phyloP scores from a whole-genome alignment of 345 rosid genomes.

The Lepidium sativum region DNA sequence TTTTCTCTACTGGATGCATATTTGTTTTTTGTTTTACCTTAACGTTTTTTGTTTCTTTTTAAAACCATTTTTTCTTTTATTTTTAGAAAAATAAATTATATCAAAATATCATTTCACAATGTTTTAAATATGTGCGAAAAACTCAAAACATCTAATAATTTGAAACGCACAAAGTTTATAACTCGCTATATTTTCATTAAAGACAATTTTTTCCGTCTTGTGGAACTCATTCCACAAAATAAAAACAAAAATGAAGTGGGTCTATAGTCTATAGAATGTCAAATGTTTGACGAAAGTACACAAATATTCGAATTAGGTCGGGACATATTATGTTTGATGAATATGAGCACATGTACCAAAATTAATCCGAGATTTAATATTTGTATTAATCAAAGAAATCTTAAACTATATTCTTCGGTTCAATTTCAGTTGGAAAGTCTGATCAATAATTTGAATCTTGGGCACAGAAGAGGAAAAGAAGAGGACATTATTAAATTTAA shows the following conservation, averaged over 20 bases:
- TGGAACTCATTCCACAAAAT: neutral
- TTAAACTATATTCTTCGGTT: conserved; percentile 23
- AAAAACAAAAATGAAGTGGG: neutral
- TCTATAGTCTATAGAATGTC: conserved; percentile 23
- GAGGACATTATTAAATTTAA: neutral
- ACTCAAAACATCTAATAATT: neutral
- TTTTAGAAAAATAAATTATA: no score
- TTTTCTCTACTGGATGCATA: no score
- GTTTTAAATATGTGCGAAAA: no score
- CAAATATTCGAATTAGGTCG: conserved; percentile 13
- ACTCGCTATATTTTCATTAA: no score
- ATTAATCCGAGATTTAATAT: neutral
- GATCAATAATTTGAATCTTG: conserved; percentile 22
- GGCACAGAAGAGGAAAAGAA: neutral
- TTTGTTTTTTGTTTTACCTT: no score
- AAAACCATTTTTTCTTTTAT: no score
- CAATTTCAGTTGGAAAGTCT: conserved; percentile 22
- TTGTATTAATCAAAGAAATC: neutral
- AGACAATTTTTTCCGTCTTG: neutral
- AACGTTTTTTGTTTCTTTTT: no score
- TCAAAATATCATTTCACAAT: no score
- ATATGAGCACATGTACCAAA: conserved; percentile 17
- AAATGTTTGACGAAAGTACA: conserved; percentile 7
- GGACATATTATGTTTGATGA: conserved; percentile 20
- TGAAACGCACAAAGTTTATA: no score